Percentiles rank a stretch among this genome's conserved stretches.
phyloP scores from a whole-genome alignment of 352 stramenopile genomes.

The Phytophthora colocasiae region DNA sequence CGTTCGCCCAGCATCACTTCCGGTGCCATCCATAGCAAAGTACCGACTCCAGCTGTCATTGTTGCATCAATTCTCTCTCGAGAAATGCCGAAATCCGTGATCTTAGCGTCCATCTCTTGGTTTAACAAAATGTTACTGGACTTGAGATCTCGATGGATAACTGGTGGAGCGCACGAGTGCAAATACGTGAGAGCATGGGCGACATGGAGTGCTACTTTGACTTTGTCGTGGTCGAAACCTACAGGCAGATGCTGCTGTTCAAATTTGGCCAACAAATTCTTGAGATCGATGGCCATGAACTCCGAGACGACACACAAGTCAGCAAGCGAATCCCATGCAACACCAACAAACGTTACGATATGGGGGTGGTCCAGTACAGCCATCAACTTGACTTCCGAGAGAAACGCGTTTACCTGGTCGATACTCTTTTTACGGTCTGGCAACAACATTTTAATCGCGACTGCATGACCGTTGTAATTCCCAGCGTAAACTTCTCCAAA shows the following conservation, averaged over 20 bases:
- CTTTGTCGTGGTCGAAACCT: constrained; percentile 33
- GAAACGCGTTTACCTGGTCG: constrained; percentile 33
- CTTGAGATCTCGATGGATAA: constrained; percentile 29
- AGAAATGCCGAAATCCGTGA: constrained; percentile 39
- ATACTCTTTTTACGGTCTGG: constrained; percentile 32
- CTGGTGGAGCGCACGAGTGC: constrained; percentile 30
- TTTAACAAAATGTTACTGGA: constrained; percentile 35
- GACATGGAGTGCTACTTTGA: constrained; percentile 32
- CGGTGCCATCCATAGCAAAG: constrained; percentile 6
- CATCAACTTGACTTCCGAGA: constrained; percentile 37
- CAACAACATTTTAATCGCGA: constrained; percentile 36
- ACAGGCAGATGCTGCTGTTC: constrained; percentile 21
- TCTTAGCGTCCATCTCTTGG: constrained; percentile 25
- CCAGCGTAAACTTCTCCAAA: constrained; percentile 36
- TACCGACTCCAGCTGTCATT: constrained; percentile 38
- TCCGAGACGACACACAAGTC: constrained; percentile 45
- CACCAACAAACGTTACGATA: constrained; percentile 15
- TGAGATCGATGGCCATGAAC: constrained; percentile 49
- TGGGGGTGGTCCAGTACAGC: constrained; percentile 21
- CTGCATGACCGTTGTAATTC: constrained; percentile 28
- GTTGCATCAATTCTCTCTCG: constrained; percentile 28
- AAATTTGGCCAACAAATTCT: constrained; percentile 31
- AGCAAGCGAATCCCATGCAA: constrained; percentile 45
- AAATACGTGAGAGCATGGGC: constrained; percentile 41
- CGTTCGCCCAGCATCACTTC: constrained; percentile 38